Conservation (phyloP, 768 basidiomycete species). For the Rhodotorula babjevae region DNA sequence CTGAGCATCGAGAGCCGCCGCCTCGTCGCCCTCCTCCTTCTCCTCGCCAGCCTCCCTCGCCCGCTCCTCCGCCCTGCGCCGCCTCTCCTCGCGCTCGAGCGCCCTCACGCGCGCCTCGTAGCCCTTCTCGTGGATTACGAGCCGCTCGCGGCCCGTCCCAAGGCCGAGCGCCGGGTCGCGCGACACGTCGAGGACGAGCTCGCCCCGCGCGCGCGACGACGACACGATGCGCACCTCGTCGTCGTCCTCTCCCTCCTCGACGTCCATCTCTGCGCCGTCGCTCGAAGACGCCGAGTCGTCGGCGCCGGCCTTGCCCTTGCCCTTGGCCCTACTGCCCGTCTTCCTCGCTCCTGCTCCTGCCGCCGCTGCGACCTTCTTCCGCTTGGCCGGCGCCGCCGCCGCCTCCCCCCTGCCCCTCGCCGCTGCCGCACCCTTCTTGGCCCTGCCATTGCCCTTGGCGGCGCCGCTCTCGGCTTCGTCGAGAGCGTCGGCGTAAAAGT, state of each 20-base stretch:
- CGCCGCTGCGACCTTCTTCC: background rate
- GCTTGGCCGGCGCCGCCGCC: background rate
- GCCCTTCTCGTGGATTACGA: constrained; percentile 10
- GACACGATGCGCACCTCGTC: background rate
- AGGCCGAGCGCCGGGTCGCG: background rate
- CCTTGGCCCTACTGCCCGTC: background rate
- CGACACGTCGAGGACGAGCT: constrained; percentile 12
- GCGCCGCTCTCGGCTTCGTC: background rate
- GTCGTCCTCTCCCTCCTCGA: background rate
- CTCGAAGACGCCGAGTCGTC: background rate
- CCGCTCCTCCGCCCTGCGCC: background rate
- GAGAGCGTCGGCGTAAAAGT: constrained; percentile 14
- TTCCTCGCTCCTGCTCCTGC: no score
- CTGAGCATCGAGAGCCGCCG: background rate
- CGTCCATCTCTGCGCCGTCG: constrained; percentile 6
- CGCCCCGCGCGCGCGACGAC: background rate
- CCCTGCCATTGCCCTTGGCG: background rate
- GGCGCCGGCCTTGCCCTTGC: background rate
- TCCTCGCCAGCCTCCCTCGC: background rate
- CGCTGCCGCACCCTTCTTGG: background rate
- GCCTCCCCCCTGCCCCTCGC: background rate
- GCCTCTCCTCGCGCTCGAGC: background rate
- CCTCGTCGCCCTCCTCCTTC: background rate
- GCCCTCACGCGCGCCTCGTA: background rate
- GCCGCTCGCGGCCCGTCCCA: background rate